Evolutionary conservation across 306 rosid genomes (phyloP).

Genomic region (Fragaria ananassa): DNA sequence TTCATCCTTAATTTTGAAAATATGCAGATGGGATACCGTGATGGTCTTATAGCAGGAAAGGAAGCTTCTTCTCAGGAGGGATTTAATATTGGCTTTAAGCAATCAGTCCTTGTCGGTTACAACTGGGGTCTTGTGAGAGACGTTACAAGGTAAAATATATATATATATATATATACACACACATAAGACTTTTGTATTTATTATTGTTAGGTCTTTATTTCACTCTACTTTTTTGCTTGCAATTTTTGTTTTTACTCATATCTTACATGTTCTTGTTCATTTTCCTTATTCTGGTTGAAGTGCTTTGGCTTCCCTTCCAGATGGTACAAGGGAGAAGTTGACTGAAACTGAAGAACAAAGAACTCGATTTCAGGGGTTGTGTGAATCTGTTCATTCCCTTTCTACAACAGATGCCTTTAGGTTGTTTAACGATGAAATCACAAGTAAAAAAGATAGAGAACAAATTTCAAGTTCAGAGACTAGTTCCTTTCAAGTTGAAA

Average conservation of each 20-base stretch:
- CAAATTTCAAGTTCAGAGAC: constrained; percentile 25
- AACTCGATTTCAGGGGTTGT: constrained; percentile 46
- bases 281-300: constrained; percentile 37
- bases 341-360: constrained; percentile 47
- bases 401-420: constrained; percentile 64
- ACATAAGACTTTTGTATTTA: neutral
- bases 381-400: constrained; percentile 58
- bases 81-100: constrained; percentile 72
- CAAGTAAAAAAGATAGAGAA: constrained; percentile 32
- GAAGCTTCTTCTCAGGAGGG: constrained; percentile 88
- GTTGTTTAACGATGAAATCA: constrained; percentile 46
- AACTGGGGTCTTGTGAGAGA: constrained; percentile 83
- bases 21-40: constrained; percentile 74
- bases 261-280: constrained; percentile 14
- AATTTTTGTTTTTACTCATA: neutral
- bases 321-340: constrained; percentile 53
- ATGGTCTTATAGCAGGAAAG: constrained; percentile 74
- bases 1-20: constrained; percentile 1
- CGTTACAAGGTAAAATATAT: constrained; percentile 55
- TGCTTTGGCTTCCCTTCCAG: constrained; percentile 68
- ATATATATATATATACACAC: too few species aligned
- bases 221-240: neutral
- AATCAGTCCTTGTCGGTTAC: constrained; percentile 58
- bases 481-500: constrained; percentile 4
- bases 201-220: neutral